A percentile compares a stretch with the other conserved stretches of the same genome.
phyloP scores from a whole-genome alignment of 1,284 basidiomycete species.

The Trichosporon coremiiforme region DNA sequence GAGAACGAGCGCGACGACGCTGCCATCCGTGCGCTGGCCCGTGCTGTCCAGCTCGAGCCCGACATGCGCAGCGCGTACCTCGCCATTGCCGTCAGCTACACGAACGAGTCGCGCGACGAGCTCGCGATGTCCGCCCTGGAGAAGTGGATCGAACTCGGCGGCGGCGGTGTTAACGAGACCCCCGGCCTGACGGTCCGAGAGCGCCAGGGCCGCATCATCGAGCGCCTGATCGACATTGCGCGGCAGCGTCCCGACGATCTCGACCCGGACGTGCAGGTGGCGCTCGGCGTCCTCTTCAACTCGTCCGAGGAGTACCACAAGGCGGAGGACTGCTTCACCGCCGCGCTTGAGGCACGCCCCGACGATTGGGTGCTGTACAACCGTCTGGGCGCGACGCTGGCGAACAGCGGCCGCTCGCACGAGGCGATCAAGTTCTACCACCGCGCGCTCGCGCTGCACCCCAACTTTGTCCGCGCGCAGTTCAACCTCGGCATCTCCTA shows the following conservation, averaged over 20 bases:
- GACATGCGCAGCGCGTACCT: conserved; percentile 79
- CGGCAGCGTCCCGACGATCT: conserved; percentile 61
- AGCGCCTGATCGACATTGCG: conserved; percentile 56
- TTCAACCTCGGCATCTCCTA: conserved; percentile 91
- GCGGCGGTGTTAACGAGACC: conserved; percentile 22
- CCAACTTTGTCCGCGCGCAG: conserved; percentile 87
- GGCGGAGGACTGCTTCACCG: conserved; percentile 90
- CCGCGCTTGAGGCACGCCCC: conserved; percentile 83
- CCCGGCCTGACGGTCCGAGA: conserved; percentile 29
- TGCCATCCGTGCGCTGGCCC: conserved; percentile 81
- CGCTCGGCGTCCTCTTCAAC: conserved; percentile 90
- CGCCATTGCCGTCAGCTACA: conserved; percentile 86
- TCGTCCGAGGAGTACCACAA: conserved; percentile 89
- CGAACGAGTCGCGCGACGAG: conserved; percentile 80
- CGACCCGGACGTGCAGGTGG: conserved; percentile 94
- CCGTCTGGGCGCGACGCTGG: conserved; percentile 91
- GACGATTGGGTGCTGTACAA: conserved; percentile 96
- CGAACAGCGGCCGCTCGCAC: conserved; percentile 81
- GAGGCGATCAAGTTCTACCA: conserved; percentile 89
- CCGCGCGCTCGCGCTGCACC: conserved; percentile 84
- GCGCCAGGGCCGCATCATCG: conserved; percentile 46
- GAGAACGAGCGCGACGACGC: conserved; percentile 95
- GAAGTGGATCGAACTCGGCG: conserved; percentile 68
- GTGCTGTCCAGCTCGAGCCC: conserved; percentile 79
- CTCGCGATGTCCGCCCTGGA: conserved; percentile 77